Conservation (phyloP, 148 eudicot genomes). For the Rhododendron williamsianum region DNA sequence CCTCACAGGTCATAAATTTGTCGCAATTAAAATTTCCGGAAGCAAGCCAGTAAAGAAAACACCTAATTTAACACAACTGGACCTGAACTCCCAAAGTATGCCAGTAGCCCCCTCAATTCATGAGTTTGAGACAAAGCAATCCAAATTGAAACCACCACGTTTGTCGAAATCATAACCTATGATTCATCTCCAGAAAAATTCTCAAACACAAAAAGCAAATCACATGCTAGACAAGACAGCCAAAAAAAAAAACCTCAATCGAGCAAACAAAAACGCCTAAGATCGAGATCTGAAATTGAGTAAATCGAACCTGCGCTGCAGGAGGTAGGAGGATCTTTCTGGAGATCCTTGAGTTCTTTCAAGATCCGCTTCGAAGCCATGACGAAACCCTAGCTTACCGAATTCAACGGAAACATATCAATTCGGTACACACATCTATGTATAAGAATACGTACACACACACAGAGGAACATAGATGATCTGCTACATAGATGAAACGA, state of each 20-base stretch:
- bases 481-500: neutral
- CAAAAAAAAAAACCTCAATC: neutral
- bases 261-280: neutral
- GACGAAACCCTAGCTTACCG: constrained; percentile 22
- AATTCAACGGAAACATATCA: constrained; percentile 23
- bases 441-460: neutral
- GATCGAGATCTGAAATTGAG: neutral
- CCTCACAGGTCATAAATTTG: neutral
- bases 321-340: constrained; percentile 48
- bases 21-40: neutral
- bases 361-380: constrained; percentile 54
- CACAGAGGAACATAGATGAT: neutral
- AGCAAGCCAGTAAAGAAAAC: neutral
- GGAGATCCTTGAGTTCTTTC: constrained; percentile 47
- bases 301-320: constrained; percentile 38
- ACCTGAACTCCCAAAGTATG: neutral
- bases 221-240: neutral
- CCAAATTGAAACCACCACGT: neutral
- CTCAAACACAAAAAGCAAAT: neutral
- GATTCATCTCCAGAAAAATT: neutral
- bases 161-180: neutral
- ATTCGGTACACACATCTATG: neutral
- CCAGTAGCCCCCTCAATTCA: neutral
- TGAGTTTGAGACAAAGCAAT: neutral
- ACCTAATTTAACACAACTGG: neutral